These are phyloP conservation scores for Trichoderma virens DNA, from an alignment of 495 filamentous ascomycete genomes.

Conservation along the genomic window DNA sequence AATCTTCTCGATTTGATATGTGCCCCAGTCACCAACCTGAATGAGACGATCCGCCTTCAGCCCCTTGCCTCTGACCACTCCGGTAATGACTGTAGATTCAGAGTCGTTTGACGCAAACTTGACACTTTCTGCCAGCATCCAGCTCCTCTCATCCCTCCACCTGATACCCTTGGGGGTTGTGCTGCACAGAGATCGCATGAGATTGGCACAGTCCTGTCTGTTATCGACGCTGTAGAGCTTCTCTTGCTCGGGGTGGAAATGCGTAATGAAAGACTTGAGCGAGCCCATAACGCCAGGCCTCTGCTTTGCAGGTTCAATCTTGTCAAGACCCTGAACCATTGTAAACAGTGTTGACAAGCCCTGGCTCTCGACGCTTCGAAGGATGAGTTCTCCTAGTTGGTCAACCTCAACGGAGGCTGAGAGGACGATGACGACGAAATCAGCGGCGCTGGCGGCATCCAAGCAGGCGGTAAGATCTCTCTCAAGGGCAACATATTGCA, in stretches of 20 bases:
- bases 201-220: constrained; percentile 78
- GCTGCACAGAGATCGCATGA: constrained; percentile 83
- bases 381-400: constrained; percentile 66
- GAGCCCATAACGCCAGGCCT: constrained; percentile 66
- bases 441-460: constrained; percentile 81
- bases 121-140: constrained; percentile 84
- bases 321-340: constrained; percentile 70
- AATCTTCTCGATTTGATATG: constrained; percentile 89
- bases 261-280: constrained; percentile 80
- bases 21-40: constrained; percentile 89
- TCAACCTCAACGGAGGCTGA: constrained; percentile 79
- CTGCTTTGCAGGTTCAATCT: constrained; percentile 68
- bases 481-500: constrained; percentile 70
- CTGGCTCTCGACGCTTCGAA: constrained; percentile 83
- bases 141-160: constrained; percentile 91
- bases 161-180: constrained; percentile 82
- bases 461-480: constrained; percentile 65
- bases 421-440: constrained; percentile 79
- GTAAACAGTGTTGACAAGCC: constrained; percentile 82
- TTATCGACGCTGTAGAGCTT: constrained; percentile 82
- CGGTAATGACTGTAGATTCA: constrained; percentile 65
- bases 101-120: constrained; percentile 51
- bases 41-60: constrained; percentile 84
- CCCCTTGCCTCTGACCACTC: constrained; percentile 76
- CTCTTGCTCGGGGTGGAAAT: constrained; percentile 84